Percentiles rank a stretch among this genome's conserved stretches.
Conservation (phyloP, 768 basidiomycete species). For the Kwoniella pini region DNA sequence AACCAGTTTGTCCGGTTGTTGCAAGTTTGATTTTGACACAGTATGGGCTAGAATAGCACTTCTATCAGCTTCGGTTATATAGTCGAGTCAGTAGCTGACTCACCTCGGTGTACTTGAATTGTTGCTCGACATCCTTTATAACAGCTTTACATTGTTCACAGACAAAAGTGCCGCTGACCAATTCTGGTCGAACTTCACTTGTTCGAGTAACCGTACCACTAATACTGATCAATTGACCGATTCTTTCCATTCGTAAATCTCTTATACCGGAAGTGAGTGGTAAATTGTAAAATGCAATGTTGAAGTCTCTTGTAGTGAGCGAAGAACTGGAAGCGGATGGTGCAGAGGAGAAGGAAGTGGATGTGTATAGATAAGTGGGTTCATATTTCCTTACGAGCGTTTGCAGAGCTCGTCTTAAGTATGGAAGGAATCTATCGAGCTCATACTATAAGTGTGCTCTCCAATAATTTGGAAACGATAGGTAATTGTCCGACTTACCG, state of each 20-base stretch:
- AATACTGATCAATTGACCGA: constrained; percentile 91
- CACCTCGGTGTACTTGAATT: constrained; percentile 99
- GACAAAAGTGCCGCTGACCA: constrained; percentile 88
- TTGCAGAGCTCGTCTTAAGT: constrained; percentile 84
- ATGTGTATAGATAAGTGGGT: constrained; percentile 93
- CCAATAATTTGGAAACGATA: neutral
- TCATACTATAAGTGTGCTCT: neutral
- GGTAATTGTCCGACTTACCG: constrained; percentile 56
- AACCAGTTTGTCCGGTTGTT: constrained; percentile 89
- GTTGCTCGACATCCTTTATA: constrained; percentile 93
- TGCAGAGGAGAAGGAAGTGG: constrained; percentile 68
- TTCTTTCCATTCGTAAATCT: constrained; percentile 86
- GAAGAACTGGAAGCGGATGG: constrained; percentile 68
- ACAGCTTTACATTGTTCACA: constrained; percentile 85
- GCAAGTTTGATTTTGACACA: constrained; percentile 94
- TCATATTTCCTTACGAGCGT: constrained; percentile 86
- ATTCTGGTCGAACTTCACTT: constrained; percentile 92
- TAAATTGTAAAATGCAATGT: constrained; percentile 90
- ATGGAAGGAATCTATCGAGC: constrained; percentile 71
- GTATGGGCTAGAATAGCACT: constrained; percentile 64
- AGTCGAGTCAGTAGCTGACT: constrained; percentile 2
- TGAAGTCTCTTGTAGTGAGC: constrained; percentile 88
- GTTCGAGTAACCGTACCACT: constrained; percentile 97
- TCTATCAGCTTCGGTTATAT: neutral
- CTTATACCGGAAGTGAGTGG: constrained; percentile 93